These are phyloP conservation scores for Bacidia gigantensis DNA, from an alignment of 495 filamentous ascomycete species.

Conservation along the genomic window DNA sequence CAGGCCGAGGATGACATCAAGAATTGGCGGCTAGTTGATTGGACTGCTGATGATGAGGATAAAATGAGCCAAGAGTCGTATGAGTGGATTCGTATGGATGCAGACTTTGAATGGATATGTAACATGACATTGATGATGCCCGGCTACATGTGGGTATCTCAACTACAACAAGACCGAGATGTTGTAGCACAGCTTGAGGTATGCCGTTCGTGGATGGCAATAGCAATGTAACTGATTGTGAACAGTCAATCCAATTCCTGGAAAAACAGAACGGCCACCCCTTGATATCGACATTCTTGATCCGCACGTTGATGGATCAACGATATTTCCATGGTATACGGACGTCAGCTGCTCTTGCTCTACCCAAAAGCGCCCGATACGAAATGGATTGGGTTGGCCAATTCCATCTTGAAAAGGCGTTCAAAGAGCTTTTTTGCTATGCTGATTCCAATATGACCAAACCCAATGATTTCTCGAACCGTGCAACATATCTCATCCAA, in stretches of 20 bases:
- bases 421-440: constrained; percentile 79
- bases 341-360: constrained; percentile 57
- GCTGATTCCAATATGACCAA: constrained; percentile 52
- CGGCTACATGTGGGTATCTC: constrained; percentile 92
- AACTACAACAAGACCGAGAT: constrained; percentile 93
- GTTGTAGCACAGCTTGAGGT: constrained; percentile 88
- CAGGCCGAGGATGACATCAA: constrained; percentile 65
- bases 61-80: constrained; percentile 92
- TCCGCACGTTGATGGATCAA: constrained; percentile 76
- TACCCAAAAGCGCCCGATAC: constrained; percentile 58
- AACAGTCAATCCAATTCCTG: constrained; percentile 48
- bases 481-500: constrained; percentile 67
- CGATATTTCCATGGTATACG: constrained; percentile 92
- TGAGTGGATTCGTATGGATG: constrained; percentile 97
- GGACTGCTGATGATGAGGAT: constrained; percentile 72
- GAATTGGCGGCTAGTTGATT: constrained; percentile 77
- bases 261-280: constrained; percentile 46
- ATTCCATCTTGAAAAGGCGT: constrained; percentile 70
- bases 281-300: constrained; percentile 71
- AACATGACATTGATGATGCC: constrained; percentile 66
- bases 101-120: constrained; percentile 96
- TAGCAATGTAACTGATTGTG: constrained; percentile 12
- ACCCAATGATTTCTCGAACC: constrained; percentile 81
- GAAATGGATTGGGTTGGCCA: constrained; percentile 65
- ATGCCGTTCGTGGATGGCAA: constrained; percentile 13